A percentile compares a stretch with the other conserved stretches of the same genome.
Evolutionary conservation across 169 alveolate species (phyloP).

Genomic region (Miamiensis avidus): DNA sequence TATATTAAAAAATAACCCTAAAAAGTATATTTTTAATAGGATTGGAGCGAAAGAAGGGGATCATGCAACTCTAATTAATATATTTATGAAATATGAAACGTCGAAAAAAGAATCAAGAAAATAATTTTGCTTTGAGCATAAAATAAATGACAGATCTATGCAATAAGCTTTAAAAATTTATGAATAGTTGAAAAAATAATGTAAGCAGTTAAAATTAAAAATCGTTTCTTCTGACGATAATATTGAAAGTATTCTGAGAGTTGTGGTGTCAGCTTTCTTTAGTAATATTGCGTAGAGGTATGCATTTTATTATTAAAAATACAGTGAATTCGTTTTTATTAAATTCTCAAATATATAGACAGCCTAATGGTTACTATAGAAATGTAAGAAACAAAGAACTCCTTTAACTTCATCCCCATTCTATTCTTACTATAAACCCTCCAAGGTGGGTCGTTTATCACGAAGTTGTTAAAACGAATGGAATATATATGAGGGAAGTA

Average conservation of each 20-base stretch:
- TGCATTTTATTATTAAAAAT: too few relatives aligned
- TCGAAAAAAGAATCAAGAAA: neutral
- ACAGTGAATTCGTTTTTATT: neutral
- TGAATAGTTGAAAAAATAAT: neutral
- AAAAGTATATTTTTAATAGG: too few relatives aligned
- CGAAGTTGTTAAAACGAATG: slow-evolving; percentile 94
- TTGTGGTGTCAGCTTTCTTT: slow-evolving; percentile 7
- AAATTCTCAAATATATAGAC: neutral
- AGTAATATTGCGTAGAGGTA: slow-evolving; percentile 3
- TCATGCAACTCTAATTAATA: slow-evolving; percentile 95
- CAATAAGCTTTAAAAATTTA: slow-evolving; percentile 18
- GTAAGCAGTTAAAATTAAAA: slow-evolving; percentile 5
- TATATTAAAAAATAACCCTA: too few relatives aligned
- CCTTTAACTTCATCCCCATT: slow-evolving; percentile 92
- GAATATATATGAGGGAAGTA: slow-evolving; percentile 95
- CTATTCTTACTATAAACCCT: slow-evolving; percentile 87
- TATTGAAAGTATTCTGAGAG: slow-evolving; percentile 25
- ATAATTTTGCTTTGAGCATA: slow-evolving; percentile 18
- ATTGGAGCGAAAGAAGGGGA: slow-evolving; percentile 87
- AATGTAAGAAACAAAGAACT: slow-evolving; percentile 24
- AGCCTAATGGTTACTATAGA: slow-evolving; percentile 30
- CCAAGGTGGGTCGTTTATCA: slow-evolving; percentile 91
- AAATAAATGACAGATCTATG: neutral
- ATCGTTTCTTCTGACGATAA: slow-evolving; percentile 1
- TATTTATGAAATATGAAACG: slow-evolving; percentile 97